phyloP scores from a whole-genome alignment of 2,329 filamentous ascomycete genomes.

The Fusarium sp. region DNA sequence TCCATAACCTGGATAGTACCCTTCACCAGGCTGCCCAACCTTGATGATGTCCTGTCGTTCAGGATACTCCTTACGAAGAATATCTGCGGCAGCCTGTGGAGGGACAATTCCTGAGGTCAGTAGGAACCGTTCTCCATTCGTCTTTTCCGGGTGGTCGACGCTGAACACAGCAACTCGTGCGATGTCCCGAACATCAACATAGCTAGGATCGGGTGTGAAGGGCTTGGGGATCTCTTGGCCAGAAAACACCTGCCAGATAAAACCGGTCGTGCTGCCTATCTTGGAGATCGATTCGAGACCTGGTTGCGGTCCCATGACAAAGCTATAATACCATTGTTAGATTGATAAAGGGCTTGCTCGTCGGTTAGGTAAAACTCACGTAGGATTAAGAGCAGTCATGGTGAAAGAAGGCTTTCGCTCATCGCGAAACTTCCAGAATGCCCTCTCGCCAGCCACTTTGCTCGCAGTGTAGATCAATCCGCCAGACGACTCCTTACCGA shows the following conservation, averaged over 20 bases:
- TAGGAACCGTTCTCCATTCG: constrained; percentile 41
- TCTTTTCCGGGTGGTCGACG: constrained; percentile 38
- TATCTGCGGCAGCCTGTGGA: constrained; percentile 44
- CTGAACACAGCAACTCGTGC: constrained; percentile 43
- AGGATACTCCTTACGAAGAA: constrained; percentile 45
- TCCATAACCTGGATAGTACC: constrained; percentile 32
- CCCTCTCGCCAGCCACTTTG: constrained; percentile 42
- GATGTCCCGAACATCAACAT: constrained; percentile 45
- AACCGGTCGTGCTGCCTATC: constrained; percentile 38
- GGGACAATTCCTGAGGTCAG: constrained; percentile 34
- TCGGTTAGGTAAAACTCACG: constrained; percentile 18
- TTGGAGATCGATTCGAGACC: constrained; percentile 39
- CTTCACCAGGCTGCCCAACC: constrained; percentile 37
- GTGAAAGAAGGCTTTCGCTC: constrained; percentile 40
- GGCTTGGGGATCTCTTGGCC: constrained; percentile 44
- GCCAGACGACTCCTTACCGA: constrained; percentile 39
- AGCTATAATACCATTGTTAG: constrained; percentile 22
- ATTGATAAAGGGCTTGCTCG: fast-evolving
- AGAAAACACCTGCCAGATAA: constrained; percentile 44
- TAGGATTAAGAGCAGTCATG: constrained; percentile 45
- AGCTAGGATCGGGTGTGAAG: constrained; percentile 19
- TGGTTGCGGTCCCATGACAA: constrained; percentile 46
- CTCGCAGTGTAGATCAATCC: constrained; percentile 43
- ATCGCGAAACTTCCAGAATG: constrained; percentile 45
- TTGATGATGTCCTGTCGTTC: constrained; percentile 41